Conservation (phyloP, 305 asterid species). For the Plantago coronopus region DNA sequence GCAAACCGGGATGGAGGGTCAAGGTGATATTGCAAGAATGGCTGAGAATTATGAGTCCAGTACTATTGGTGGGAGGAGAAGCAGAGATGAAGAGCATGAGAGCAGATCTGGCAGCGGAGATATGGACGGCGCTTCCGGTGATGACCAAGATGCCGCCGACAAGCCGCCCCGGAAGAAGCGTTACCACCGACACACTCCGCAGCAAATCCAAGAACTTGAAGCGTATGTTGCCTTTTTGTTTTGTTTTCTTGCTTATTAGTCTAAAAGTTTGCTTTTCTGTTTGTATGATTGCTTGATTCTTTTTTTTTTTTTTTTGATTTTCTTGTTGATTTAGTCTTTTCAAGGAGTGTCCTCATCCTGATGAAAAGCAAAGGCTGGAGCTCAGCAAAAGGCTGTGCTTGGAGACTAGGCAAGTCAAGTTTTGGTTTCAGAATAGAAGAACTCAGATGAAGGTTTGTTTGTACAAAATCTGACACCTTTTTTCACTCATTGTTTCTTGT, state of each 20-base stretch:
- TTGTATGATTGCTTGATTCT: neutral
- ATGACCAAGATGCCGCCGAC: conserved; percentile 67
- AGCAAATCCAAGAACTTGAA: conserved; percentile 97
- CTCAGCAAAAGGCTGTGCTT: conserved; percentile 70
- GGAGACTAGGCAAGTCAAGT: conserved; percentile 89
- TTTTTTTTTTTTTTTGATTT: neutral
- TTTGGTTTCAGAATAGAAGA: conserved; percentile 93
- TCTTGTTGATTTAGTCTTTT: conserved; percentile 41
- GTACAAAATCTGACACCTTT: conserved; percentile 2
- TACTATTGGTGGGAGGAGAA: conserved; percentile 47
- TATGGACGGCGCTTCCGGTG: conserved; percentile 75
- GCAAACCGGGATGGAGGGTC: conserved; percentile 87
- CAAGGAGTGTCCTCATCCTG: conserved; percentile 95
- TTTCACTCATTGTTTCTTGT: neutral
- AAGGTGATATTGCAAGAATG: conserved; percentile 45
- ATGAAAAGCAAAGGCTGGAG: conserved; percentile 87
- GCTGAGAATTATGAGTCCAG: conserved; percentile 41
- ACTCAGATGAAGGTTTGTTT: conserved; percentile 84
- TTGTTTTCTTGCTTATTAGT: neutral
- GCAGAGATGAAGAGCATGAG: conserved; percentile 62
- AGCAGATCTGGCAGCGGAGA: conserved; percentile 96
- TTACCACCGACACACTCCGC: conserved; percentile 99
- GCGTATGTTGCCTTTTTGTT: conserved; percentile 32
- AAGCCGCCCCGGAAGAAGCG: conserved; percentile 78
- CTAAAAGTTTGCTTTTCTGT: neutral